A percentile compares a stretch with the other conserved stretches of the same genome.
Evolutionary conservation across 192 early-diverging fungal genomes (phyloP).

Genomic region (Linnemannia zychae): DNA sequence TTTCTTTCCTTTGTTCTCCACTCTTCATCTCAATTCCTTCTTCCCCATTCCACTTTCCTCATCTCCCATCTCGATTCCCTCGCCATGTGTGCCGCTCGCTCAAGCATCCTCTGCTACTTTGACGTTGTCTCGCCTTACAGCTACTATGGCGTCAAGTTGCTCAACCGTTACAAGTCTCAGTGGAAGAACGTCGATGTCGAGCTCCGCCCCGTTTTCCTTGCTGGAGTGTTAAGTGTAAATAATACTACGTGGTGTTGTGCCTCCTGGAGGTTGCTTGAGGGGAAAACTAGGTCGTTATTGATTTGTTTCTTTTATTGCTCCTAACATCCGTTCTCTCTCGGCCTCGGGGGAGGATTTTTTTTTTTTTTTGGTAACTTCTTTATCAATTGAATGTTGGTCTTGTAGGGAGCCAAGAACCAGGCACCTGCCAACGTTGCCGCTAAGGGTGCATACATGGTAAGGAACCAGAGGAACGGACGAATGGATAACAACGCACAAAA

Average conservation of each 20-base stretch:
- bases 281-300: not conserved
- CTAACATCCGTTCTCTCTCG: not conserved
- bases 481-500: not conserved
- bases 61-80: not conserved
- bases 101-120: slow-evolving; percentile 40
- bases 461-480: not conserved
- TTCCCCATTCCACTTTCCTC: not conserved
- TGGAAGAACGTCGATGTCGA: slow-evolving; percentile 42
- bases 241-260: too few relatives aligned
- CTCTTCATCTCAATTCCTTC: too few relatives aligned
- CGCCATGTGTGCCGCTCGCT: slow-evolving; percentile 21
- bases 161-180: slow-evolving; percentile 32
- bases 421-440: slow-evolving; percentile 36
- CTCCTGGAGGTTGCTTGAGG: too few relatives aligned
- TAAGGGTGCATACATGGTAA: slow-evolving; percentile 47
- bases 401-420: slow-evolving; percentile 38
- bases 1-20: not conserved
- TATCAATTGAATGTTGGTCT: not conserved
- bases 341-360: too few relatives aligned
- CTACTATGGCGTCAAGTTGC: slow-evolving; percentile 36
- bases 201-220: slow-evolving; percentile 26
- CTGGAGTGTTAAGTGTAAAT: slow-evolving; percentile 25
- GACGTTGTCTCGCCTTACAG: slow-evolving; percentile 54
- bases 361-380: not conserved
- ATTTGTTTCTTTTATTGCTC: not conserved